A percentile compares a stretch with the other conserved stretches of the same genome.
These are phyloP conservation scores for Cladosporium sp. DNA, from an alignment of 2,329 filamentous ascomycete genomes.

Conservation along the genomic window DNA sequence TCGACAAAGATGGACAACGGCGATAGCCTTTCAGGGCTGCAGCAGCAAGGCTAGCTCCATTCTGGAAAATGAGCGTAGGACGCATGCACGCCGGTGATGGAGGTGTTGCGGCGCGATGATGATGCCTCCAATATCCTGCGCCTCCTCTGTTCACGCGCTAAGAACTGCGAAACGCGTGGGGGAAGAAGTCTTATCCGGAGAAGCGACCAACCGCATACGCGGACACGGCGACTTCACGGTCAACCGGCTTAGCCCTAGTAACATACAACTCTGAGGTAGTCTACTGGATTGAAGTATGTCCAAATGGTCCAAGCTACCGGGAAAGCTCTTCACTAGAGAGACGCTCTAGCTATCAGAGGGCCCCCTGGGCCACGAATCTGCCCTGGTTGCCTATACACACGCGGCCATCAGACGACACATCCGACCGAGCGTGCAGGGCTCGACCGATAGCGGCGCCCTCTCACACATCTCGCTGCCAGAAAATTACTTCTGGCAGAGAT, in stretches of 20 bases:
- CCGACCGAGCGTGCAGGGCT: too few relatives aligned
- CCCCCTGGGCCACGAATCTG: too few relatives aligned
- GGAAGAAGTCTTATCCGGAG: not conserved
- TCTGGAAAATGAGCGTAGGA: conserved; percentile 3
- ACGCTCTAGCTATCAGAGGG: too few relatives aligned
- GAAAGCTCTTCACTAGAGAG: too few relatives aligned
- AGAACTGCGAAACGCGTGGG: not conserved
- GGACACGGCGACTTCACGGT: not conserved
- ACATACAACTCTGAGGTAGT: too few relatives aligned
- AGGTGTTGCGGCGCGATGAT: not conserved
- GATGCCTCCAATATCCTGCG: not conserved
- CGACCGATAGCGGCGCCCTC: too few relatives aligned
- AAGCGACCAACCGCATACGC: not conserved
- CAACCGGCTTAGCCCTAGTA: not conserved
- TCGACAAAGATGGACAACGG: not conserved
- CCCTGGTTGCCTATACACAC: too few relatives aligned
- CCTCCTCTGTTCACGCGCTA: not conserved
- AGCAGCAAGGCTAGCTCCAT: not conserved
- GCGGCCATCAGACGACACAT: too few relatives aligned
- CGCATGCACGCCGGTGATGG: conserved; percentile 3
- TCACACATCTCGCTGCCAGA: too few relatives aligned
- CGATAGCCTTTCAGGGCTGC: not conserved
- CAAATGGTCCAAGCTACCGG: too few relatives aligned
- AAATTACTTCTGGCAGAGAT: too few relatives aligned
- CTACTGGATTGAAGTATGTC: too few relatives aligned